These are phyloP conservation scores for Syncephalis plumigaleata DNA, from an alignment of 371 early-diverging fungal species.

Conservation along the genomic window DNA sequence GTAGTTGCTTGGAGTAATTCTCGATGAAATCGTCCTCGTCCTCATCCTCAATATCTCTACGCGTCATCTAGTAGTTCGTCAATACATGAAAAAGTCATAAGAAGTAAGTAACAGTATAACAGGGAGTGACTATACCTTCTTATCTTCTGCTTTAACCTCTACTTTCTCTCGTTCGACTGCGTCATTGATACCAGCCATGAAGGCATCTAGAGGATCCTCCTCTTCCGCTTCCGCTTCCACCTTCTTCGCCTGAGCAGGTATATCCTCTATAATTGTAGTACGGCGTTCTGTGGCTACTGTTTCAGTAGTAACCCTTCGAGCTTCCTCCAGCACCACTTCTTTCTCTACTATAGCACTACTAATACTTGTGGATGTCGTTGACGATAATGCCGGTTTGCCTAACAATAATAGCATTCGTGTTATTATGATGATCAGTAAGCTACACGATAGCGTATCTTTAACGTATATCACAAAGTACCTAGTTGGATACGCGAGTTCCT, in stretches of 20 bases:
- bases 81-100: constrained; percentile 2
- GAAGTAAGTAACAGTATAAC: background rate
- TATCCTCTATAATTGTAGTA: too few species aligned
- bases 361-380: too few species aligned
- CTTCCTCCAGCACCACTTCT: too few species aligned
- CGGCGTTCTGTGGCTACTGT: too few species aligned
- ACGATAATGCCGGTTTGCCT: too few species aligned
- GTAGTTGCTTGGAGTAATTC: constrained; percentile 58
- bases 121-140: constrained; percentile 1
- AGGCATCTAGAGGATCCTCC: constrained; percentile 74
- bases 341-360: too few species aligned
- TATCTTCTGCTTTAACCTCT: constrained; percentile 22
- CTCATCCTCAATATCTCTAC: constrained; percentile 42
- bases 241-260: background rate
- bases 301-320: too few species aligned
- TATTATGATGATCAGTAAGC: too few species aligned
- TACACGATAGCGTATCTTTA: too few species aligned
- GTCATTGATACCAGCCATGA: constrained; percentile 64
- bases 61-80: background rate
- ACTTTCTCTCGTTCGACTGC: constrained; percentile 28
- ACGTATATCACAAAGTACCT: too few species aligned
- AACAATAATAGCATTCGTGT: too few species aligned
- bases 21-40: constrained; percentile 72
- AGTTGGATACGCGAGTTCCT: too few species aligned
- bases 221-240: constrained; percentile 28